Percentiles rank a stretch among this genome's conserved stretches.
phyloP scores from a whole-genome alignment of 139 green algal genomes.

The Raphidocelis subcapitata region DNA sequence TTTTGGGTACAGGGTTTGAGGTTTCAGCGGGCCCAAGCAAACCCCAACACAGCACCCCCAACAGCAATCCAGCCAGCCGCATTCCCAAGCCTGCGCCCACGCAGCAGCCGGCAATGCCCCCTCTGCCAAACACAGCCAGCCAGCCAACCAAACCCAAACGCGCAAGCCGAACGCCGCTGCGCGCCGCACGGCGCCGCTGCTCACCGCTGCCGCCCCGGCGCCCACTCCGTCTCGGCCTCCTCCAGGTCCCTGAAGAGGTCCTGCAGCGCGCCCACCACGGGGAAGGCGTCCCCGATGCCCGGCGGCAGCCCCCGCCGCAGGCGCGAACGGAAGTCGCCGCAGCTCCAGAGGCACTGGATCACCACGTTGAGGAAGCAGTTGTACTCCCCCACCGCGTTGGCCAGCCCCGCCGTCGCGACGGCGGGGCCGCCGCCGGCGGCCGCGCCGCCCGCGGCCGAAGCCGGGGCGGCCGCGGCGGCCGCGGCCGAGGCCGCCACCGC shows the following conservation, averaged over 20 bases:
- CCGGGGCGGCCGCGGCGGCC: too few relatives aligned
- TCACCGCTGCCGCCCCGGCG: conserved; percentile 21
- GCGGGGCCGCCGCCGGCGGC: background rate
- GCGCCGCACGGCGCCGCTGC: background rate
- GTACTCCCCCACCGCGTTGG: conserved; percentile 75
- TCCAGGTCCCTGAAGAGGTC: conserved; percentile 51
- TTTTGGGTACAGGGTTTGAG: too few relatives aligned
- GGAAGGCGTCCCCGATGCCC: background rate
- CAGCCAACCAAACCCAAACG: too few relatives aligned
- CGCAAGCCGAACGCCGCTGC: background rate
- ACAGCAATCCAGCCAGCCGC: too few relatives aligned
- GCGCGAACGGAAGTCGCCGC: conserved; percentile 27
- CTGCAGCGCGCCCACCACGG: conserved; percentile 59
- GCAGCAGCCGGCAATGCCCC: too few relatives aligned
- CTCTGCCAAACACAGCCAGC: too few relatives aligned
- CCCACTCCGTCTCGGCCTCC: conserved; percentile 24
- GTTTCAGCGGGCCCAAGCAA: too few relatives aligned
- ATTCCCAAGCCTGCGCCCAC: too few relatives aligned
- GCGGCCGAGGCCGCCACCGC: too few relatives aligned
- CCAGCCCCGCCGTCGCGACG: conserved; percentile 38
- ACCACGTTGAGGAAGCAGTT: conserved; percentile 94
- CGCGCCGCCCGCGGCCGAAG: background rate
- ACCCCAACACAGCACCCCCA: too few relatives aligned
- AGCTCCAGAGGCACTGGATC: conserved; percentile 77
- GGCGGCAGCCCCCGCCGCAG: too few relatives aligned